phyloP scores from a whole-genome alignment of 2,329 filamentous ascomycete genomes.

The Cordyceps fumosorosea region DNA sequence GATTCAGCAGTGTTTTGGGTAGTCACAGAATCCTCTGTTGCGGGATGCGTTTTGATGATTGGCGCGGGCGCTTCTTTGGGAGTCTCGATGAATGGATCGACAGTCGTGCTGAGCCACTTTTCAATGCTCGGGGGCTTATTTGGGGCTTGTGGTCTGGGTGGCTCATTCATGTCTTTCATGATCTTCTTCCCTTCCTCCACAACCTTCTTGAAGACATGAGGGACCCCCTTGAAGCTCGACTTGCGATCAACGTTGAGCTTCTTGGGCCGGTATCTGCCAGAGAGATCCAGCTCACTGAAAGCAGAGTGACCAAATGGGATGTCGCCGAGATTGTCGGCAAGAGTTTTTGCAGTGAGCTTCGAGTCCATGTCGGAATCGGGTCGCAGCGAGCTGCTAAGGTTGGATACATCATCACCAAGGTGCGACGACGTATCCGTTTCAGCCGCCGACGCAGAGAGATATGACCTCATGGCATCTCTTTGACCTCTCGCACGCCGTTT shows the following conservation, averaged over 20 bases:
- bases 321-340: constrained; percentile 49
- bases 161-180: constrained; percentile 53
- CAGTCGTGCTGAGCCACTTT: constrained; percentile 56
- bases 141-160: constrained; percentile 39
- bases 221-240: constrained; percentile 52
- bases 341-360: constrained; percentile 40
- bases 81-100: constrained; percentile 54
- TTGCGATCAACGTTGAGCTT: constrained; percentile 44
- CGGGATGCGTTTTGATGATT: neutral
- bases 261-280: constrained; percentile 36
- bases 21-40: neutral
- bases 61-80: constrained; percentile 14
- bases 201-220: constrained; percentile 59
- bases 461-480: constrained; percentile 13
- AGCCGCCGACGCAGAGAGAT: neutral
- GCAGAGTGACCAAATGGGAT: constrained; percentile 60
- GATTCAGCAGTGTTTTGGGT: neutral
- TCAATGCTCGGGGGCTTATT: constrained; percentile 60
- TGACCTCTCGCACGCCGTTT: constrained; percentile 20
- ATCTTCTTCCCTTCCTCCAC: constrained; percentile 60
- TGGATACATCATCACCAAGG: constrained; percentile 25
- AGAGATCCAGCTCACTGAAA: constrained; percentile 58
- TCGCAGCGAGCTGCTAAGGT: constrained; percentile 20
- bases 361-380: constrained; percentile 29
- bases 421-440: constrained; percentile 22